A percentile compares a stretch with the other conserved stretches of the same genome.
phyloP scores from a whole-genome alignment of 192 early-diverging fungal genomes.

The Backusella tarrabulga region DNA sequence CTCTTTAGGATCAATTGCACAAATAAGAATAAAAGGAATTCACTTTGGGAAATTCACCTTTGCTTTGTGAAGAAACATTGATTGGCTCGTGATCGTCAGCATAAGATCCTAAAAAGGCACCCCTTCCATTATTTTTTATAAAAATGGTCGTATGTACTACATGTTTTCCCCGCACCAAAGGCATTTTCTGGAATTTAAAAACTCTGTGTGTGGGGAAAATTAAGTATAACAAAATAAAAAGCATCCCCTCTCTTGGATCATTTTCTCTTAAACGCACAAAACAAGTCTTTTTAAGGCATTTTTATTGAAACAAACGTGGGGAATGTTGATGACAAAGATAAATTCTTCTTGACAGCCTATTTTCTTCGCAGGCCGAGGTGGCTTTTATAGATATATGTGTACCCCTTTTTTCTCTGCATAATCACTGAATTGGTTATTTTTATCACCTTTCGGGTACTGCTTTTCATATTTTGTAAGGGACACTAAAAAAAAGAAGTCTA shows the following conservation, averaged over 20 bases:
- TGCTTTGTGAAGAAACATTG: background rate
- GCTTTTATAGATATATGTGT: background rate
- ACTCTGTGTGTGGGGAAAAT: background rate
- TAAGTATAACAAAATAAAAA: background rate
- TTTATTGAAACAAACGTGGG: slow-evolving; percentile 1
- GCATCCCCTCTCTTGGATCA: background rate
- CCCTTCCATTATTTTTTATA: background rate
- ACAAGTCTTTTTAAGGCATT: background rate
- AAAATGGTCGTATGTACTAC: background rate
- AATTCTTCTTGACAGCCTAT: background rate
- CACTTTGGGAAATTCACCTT: background rate
- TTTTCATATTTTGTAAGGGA: background rate
- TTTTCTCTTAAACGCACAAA: background rate
- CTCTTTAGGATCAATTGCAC: background rate
- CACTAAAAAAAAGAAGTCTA: background rate
- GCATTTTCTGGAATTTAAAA: slow-evolving; percentile 2
- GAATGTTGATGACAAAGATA: background rate
- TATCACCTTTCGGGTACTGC: background rate
- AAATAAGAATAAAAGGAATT: background rate
- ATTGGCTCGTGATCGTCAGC: background rate
- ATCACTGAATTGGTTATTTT: background rate
- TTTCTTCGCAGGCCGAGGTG: background rate
- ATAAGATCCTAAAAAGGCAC: background rate
- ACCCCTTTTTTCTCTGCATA: background rate
- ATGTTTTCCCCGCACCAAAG: background rate